Evolutionary conservation across 768 basidiomycete genomes (phyloP).

Genomic region (Krasilnikovozyma curviuscula): DNA sequence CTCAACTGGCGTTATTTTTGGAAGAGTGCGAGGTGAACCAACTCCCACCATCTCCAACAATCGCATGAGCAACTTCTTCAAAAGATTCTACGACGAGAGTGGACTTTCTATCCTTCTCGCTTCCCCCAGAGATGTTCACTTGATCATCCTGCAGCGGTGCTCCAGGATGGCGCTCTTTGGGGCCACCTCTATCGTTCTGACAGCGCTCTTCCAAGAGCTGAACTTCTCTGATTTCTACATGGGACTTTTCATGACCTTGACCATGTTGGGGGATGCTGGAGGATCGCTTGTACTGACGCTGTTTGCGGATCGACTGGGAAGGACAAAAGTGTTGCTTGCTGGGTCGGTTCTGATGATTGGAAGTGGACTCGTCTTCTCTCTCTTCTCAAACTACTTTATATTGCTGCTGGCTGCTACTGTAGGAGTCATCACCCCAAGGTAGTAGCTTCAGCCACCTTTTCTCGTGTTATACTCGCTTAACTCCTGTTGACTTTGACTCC

Average conservation of each 20-base stretch:
- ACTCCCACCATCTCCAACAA: no score
- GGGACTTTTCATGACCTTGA: constrained; percentile 22
- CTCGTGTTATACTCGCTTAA: no score
- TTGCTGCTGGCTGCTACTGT: constrained; percentile 17
- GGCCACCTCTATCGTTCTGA: constrained; percentile 17
- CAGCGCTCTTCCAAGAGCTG: constrained; percentile 18
- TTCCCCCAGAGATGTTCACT: constrained; percentile 14
- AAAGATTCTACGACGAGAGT: no score
- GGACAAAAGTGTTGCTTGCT: constrained; percentile 16
- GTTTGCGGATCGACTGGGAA: constrained; percentile 18
- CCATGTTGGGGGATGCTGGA: constrained; percentile 21
- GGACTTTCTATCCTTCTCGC: constrained; percentile 11
- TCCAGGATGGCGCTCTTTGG: constrained; percentile 19
- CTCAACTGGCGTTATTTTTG: no score
- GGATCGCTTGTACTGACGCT: constrained; percentile 18
- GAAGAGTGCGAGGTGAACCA: no score
- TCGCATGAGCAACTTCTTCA: no score
- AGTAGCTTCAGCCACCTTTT: background rate
- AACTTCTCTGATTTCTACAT: constrained; percentile 18
- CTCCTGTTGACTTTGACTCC: no score
- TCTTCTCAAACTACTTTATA: constrained; percentile 16
- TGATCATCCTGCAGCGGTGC: constrained; percentile 16
- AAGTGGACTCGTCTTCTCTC: constrained; percentile 15
- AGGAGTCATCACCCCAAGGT: constrained; percentile 18
- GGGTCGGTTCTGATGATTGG: constrained; percentile 18